Percentiles rank a stretch among this genome's conserved stretches.
Conservation (phyloP, 202 grass and related monocot species). For the Sporobolus alterniflorus region DNA sequence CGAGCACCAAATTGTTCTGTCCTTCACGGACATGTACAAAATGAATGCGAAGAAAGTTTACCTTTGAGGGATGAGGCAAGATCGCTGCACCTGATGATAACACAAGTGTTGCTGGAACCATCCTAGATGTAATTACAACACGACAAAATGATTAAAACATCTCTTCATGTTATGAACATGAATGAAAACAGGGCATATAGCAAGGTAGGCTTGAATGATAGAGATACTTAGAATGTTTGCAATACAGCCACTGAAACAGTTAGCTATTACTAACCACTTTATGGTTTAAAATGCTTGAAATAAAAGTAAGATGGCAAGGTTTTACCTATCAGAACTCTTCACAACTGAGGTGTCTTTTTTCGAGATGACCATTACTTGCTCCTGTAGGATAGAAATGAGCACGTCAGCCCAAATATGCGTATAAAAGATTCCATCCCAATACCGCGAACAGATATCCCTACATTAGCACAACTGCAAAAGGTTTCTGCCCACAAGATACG, state of each 20-base stretch:
- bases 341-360: constrained; percentile 27
- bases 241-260: background rate
- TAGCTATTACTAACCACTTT: background rate
- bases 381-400: constrained; percentile 28
- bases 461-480: background rate
- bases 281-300: constrained; percentile 43
- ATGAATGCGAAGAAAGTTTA: constrained; percentile 27
- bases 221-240: constrained; percentile 13
- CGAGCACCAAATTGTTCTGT: background rate
- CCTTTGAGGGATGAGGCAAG: constrained; percentile 95
- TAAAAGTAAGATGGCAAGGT: constrained; percentile 12
- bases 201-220: constrained; percentile 29
- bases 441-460: background rate
- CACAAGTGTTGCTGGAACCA: constrained; percentile 35
- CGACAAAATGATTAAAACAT: background rate
- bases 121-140: constrained; percentile 53
- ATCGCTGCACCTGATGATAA: constrained; percentile 76
- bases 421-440: background rate
- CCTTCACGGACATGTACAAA: background rate
- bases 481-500: constrained; percentile 19
- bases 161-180: background rate
- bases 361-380: constrained; percentile 22
- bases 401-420: constrained; percentile 8
- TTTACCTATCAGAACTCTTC: constrained; percentile 52
- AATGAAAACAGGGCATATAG: background rate